Evolutionary conservation across 2,329 filamentous ascomycete species (phyloP).

Genomic region (Plenodomus biglobosus): DNA sequence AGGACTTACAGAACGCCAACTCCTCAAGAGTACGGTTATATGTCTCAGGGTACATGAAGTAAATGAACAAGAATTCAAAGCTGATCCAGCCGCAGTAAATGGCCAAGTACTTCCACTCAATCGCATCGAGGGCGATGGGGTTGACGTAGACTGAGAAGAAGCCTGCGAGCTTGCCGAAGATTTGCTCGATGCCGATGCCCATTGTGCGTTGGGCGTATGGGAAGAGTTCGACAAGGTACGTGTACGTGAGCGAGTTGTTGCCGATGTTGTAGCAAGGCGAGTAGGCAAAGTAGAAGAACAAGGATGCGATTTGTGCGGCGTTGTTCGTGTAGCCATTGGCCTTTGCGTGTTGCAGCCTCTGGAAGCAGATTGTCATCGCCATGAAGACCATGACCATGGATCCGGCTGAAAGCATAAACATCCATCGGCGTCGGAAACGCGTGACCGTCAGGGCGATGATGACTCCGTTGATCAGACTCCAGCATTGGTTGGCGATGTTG

Average conservation of each 20-base stretch:
- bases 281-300: slow-evolving; percentile 65
- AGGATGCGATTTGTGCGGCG: slow-evolving; percentile 44
- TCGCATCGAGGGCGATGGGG: slow-evolving; percentile 59
- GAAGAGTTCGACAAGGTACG: slow-evolving; percentile 62
- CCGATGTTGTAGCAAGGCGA: slow-evolving; percentile 63
- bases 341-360: slow-evolving; percentile 34
- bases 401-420: slow-evolving; percentile 53
- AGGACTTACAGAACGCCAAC: slow-evolving; percentile 52
- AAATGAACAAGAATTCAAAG: slow-evolving; percentile 57
- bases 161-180: slow-evolving; percentile 54
- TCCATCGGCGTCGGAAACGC: slow-evolving; percentile 48
- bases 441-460: slow-evolving; percentile 45
- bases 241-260: slow-evolving; percentile 68
- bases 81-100: slow-evolving; percentile 60
- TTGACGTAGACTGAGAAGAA: slow-evolving; percentile 57
- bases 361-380: slow-evolving; percentile 56
- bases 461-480: slow-evolving; percentile 46
- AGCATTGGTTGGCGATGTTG: slow-evolving; percentile 47
- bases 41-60: slow-evolving; percentile 64
- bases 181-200: slow-evolving; percentile 61
- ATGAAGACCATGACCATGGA: slow-evolving; percentile 58
- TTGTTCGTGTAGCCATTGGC: slow-evolving; percentile 30
- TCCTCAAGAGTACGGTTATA: slow-evolving; percentile 60
- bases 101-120: slow-evolving; percentile 58
- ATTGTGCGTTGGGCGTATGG: slow-evolving; percentile 60